Percentiles rank a stretch among this genome's conserved stretches.
Evolutionary conservation across 2,329 filamentous ascomycete species (phyloP).

Genomic region (Penicillium sp.): DNA sequence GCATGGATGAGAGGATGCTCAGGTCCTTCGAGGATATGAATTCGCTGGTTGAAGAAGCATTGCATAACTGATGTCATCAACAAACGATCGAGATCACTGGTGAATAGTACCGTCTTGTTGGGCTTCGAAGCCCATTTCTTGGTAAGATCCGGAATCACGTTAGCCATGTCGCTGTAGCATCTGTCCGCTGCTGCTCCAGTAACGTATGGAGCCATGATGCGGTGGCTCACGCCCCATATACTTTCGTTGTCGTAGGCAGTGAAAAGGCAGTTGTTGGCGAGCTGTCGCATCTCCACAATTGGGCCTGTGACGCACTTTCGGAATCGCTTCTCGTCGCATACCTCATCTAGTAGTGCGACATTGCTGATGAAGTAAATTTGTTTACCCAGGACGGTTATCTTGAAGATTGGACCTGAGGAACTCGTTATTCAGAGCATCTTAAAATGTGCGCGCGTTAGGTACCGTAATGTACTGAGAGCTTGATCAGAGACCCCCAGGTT

Average conservation of each 20-base stretch:
- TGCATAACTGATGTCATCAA: constrained; percentile 55
- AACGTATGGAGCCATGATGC: constrained; percentile 49
- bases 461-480: constrained; percentile 51
- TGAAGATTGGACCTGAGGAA: constrained; percentile 59
- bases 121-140: constrained; percentile 50
- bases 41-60: constrained; percentile 53
- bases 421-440: background rate
- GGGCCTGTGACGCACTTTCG: constrained; percentile 51
- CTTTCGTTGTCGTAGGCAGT: constrained; percentile 52
- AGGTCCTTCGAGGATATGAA: constrained; percentile 42
- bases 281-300: constrained; percentile 57
- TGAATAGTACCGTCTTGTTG: constrained; percentile 45
- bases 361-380: constrained; percentile 54
- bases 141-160: constrained; percentile 52
- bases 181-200: constrained; percentile 40
- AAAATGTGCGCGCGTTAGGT: background rate
- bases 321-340: constrained; percentile 68
- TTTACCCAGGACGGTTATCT: constrained; percentile 50
- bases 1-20: constrained; percentile 39
- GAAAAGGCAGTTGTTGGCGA: constrained; percentile 67
- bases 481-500: constrained; percentile 52
- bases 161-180: constrained; percentile 52
- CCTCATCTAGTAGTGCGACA: constrained; percentile 61
- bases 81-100: constrained; percentile 54
- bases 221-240: constrained; percentile 66